Conservation (phyloP, 805 yeast species). For the Zygosaccharomyces kombuchaensis region DNA sequence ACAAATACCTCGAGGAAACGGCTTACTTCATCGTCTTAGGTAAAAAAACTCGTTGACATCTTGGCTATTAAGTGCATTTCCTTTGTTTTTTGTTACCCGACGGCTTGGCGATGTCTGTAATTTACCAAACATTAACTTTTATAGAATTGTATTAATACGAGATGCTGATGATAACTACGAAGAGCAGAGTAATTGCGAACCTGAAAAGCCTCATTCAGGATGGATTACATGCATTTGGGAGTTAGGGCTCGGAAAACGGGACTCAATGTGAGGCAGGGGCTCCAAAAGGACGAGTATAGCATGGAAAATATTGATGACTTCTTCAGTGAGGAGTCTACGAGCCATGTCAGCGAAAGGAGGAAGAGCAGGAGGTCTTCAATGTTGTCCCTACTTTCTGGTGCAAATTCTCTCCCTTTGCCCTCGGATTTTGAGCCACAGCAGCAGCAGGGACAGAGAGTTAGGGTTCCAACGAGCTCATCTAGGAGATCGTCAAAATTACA, state of each 20-base stretch:
- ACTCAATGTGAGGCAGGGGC: conserved; percentile 42
- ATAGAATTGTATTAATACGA: background rate
- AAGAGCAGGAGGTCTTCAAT: conserved; percentile 25
- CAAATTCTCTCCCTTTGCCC: background rate
- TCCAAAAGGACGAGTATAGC: conserved; percentile 53
- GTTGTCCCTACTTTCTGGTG: conserved; percentile 8
- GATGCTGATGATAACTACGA: background rate
- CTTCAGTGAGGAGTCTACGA: conserved; percentile 46
- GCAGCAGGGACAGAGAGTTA: background rate
- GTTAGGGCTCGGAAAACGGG: conserved; percentile 65
- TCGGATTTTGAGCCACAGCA: background rate
- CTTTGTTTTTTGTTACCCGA: background rate
- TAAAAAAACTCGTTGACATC: conserved; percentile 17
- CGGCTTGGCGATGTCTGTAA: background rate
- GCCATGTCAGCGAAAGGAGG: conserved; percentile 14
- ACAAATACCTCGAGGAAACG: conserved; percentile 43
- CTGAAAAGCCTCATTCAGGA: conserved; percentile 8
- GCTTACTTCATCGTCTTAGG: conserved; percentile 46
- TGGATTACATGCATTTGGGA: conserved; percentile 50
- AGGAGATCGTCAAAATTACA: conserved; percentile 8
- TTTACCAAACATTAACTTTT: background rate
- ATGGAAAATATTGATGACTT: conserved; percentile 70
- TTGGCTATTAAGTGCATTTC: background rate
- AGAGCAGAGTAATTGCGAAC: background rate
- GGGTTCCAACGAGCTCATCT: conserved; percentile 4